Evolutionary conservation across 2,329 filamentous ascomycete species (phyloP).

Genomic region (Trichoderma sp.): DNA sequence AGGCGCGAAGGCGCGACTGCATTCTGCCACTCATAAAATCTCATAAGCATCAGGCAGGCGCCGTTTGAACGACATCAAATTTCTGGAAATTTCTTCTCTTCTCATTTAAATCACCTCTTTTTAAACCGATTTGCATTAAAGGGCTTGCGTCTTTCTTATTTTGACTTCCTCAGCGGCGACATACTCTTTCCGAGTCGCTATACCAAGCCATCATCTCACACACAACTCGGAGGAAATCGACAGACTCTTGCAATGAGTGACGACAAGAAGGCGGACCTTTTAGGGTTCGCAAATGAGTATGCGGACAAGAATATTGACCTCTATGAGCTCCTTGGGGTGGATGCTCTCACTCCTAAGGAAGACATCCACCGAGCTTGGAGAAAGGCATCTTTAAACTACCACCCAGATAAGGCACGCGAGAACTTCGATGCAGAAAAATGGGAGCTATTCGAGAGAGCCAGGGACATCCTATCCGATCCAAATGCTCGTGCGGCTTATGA

Average conservation of each 20-base stretch:
- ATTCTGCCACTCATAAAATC: not conserved
- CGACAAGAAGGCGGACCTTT: conserved; percentile 47
- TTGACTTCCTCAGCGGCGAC: not conserved
- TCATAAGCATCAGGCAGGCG: not conserved
- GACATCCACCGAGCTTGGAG: conserved; percentile 83
- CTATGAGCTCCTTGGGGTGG: conserved; percentile 71
- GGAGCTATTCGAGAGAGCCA: conserved; percentile 80
- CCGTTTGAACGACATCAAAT: not conserved
- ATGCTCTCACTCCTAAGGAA: conserved; percentile 61
- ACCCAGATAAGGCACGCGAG: conserved; percentile 84
- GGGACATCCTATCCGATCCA: conserved; percentile 73
- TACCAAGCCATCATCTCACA: not conserved
- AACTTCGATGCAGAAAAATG: conserved; percentile 77
- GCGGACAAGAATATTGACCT: conserved; percentile 66
- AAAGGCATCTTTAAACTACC: conserved; percentile 81
- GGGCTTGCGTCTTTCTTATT: not conserved
- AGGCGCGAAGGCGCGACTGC: conserved; percentile 5
- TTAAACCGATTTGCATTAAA: too few relatives aligned
- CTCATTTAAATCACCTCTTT: not conserved
- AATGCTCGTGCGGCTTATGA: conserved; percentile 76
- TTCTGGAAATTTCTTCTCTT: not conserved
- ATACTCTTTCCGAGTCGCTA: not conserved
- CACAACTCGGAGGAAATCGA: not conserved
- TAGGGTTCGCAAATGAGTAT: conserved; percentile 55
- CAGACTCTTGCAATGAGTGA: conserved; percentile 30